Conservation (phyloP, 768 basidiomycete species). For the Pleurotus tuoliensis region DNA sequence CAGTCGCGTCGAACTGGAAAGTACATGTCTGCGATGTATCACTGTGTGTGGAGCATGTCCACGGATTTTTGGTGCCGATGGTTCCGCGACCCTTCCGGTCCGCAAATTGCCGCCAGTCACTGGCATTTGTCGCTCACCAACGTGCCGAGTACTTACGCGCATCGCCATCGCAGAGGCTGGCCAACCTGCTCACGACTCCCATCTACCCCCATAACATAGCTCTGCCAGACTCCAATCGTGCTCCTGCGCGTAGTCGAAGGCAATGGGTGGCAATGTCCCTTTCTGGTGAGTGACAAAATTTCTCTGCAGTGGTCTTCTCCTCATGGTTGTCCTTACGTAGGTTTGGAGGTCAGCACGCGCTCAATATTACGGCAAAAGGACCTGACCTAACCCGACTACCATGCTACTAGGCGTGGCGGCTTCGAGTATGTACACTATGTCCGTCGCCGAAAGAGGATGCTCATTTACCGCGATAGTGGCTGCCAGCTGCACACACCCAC, state of each 20-base stretch:
- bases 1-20: too few relatives aligned
- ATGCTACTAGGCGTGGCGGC: slow-evolving; percentile 50
- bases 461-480: slow-evolving; percentile 50
- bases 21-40: too few relatives aligned
- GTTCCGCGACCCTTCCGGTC: too few relatives aligned
- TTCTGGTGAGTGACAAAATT: slow-evolving; percentile 38
- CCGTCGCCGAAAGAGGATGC: not conserved
- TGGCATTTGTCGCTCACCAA: too few relatives aligned
- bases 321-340: slow-evolving; percentile 25
- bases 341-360: slow-evolving; percentile 54
- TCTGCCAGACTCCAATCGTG: not conserved
- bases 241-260: slow-evolving; percentile 4
- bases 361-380: slow-evolving; percentile 1
- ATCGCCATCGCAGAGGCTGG: not conserved
- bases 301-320: slow-evolving; percentile 9
- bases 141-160: too few relatives aligned
- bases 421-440: slow-evolving; percentile 43
- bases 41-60: too few relatives aligned
- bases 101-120: too few relatives aligned
- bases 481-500: slow-evolving; percentile 75
- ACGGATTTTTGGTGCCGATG: too few relatives aligned
- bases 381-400: slow-evolving; percentile 9
- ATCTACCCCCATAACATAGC: not conserved
- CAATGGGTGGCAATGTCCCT: slow-evolving; percentile 40
- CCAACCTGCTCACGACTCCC: not conserved